phyloP scores from a whole-genome alignment of 2,329 filamentous ascomycete species.

The Hortaea werneckii region DNA sequence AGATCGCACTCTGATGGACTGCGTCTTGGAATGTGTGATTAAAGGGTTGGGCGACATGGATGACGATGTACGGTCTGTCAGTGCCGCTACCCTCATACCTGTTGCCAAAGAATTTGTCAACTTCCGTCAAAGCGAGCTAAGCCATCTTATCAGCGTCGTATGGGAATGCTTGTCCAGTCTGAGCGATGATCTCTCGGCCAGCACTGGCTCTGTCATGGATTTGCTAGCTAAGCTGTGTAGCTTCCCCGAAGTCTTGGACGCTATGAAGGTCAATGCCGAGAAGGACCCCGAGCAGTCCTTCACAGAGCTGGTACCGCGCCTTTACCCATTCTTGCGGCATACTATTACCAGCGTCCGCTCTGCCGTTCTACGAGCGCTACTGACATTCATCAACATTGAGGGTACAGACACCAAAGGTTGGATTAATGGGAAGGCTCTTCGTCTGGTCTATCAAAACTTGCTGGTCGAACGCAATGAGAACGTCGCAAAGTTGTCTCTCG shows the following conservation, averaged over 20 bases:
- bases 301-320: constrained; percentile 77
- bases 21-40: constrained; percentile 85
- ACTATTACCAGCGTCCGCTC: constrained; percentile 93
- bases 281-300: constrained; percentile 82
- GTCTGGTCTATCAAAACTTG: constrained; percentile 89
- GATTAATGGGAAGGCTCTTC: constrained; percentile 81
- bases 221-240: constrained; percentile 89
- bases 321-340: constrained; percentile 93
- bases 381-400: constrained; percentile 85
- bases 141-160: constrained; percentile 81
- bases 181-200: constrained; percentile 94
- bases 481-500: constrained; percentile 70
- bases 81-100: constrained; percentile 91
- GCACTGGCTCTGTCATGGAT: constrained; percentile 98
- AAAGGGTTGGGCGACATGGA: constrained; percentile 84
- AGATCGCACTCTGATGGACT: constrained; percentile 79
- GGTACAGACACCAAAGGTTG: constrained; percentile 72
- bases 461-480: constrained; percentile 82
- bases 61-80: constrained; percentile 93
- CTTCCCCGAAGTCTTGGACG: constrained; percentile 81
- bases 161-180: constrained; percentile 96
- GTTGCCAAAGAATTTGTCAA: constrained; percentile 92
- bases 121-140: constrained; percentile 66
- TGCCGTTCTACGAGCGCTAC: constrained; percentile 81
- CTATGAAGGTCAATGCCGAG: constrained; percentile 84